A percentile compares a stretch with the other conserved stretches of the same genome.
phyloP scores from a whole-genome alignment of 106 monocot species.

The Cymbidium sinense region DNA sequence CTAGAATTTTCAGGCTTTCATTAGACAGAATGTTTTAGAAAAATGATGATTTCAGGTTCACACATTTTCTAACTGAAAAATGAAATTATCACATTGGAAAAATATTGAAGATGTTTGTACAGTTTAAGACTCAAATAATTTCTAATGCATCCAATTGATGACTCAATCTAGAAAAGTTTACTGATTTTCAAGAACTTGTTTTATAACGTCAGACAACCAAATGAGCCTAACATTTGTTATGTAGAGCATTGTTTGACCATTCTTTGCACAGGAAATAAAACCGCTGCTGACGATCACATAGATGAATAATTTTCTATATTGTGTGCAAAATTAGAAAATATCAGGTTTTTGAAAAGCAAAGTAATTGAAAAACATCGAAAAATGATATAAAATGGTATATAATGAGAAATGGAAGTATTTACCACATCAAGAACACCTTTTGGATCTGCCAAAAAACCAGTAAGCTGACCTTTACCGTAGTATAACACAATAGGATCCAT shows the following conservation, averaged over 20 bases:
- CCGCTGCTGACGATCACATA: no score
- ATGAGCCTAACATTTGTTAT: no score
- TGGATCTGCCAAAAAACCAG: constrained; percentile 65
- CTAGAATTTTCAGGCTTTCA: neutral
- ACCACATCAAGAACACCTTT: constrained; percentile 83
- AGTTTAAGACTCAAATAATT: no score
- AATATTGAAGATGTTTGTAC: no score
- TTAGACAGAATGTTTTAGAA: neutral
- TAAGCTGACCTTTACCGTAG: constrained; percentile 88
- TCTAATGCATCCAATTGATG: no score
- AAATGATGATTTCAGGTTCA: neutral
- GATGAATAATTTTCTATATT: no score
- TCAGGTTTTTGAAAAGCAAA: neutral
- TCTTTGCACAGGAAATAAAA: no score
- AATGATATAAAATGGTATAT: neutral
- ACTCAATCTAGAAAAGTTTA: no score
- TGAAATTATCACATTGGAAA: neutral
- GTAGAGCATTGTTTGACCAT: no score
- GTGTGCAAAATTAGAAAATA: no score
- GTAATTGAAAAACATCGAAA: neutral
- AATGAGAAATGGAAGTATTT: constrained; percentile 4
- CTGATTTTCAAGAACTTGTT: neutral
- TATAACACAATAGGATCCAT: constrained; percentile 83
- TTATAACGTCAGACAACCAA: neutral
- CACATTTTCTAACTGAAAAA: neutral